Conservation (phyloP, 2,329 filamentous ascomycete genomes). For the Sclerotinia minor region DNA sequence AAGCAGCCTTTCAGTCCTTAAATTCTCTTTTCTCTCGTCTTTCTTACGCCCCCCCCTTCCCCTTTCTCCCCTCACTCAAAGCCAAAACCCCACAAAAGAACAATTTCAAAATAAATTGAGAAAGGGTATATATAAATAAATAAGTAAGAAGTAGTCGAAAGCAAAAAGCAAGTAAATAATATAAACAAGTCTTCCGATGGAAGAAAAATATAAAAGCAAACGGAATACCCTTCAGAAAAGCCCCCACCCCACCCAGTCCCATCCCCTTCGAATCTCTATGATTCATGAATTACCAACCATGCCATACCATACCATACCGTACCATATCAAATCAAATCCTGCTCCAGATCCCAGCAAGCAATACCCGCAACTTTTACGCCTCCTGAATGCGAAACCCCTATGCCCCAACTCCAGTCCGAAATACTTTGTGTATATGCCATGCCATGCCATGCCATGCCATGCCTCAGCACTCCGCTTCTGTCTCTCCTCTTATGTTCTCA, state of each 20-base stretch:
- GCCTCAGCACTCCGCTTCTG: background rate
- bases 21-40: no score
- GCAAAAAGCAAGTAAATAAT: background rate
- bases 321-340: background rate
- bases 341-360: slow-evolving; percentile 10
- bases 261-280: slow-evolving; percentile 6
- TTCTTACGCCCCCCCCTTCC: no score
- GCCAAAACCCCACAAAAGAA: background rate
- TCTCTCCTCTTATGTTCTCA: background rate
- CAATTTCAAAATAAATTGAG: background rate
- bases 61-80: background rate
- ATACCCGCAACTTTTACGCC: slow-evolving; percentile 4
- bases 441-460: no score
- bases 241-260: background rate
- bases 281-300: slow-evolving; percentile 5
- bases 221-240: slow-evolving; percentile 8
- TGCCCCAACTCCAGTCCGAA: background rate
- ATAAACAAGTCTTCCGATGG: background rate
- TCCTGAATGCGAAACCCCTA: background rate
- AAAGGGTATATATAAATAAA: background rate
- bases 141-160: no score
- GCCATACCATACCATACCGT: slow-evolving; percentile 11
- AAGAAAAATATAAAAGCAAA: background rate
- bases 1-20: no score
- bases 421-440: background rate